Evolutionary conservation across 495 filamentous ascomycete species (phyloP).

Genomic region (Aeminium ludgeri): DNA sequence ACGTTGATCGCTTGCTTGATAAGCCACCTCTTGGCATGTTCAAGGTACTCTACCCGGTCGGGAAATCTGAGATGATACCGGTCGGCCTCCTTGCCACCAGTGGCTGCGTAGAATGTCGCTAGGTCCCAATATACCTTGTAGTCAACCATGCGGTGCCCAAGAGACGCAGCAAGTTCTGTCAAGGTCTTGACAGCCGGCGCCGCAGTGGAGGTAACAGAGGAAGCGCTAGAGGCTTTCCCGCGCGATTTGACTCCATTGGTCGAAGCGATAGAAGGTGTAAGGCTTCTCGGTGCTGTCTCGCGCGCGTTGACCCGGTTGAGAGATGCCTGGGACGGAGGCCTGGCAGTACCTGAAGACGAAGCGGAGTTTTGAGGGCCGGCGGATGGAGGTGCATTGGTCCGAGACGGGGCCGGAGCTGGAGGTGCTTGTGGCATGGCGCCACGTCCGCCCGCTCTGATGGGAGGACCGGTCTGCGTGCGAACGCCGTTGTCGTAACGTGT

Average conservation of each 20-base stretch:
- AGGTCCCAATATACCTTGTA: not conserved
- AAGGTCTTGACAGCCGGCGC: not conserved
- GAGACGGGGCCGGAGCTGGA: not conserved
- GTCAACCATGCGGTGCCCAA: not conserved
- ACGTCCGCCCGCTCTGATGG: too few species aligned
- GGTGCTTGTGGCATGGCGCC: too few species aligned
- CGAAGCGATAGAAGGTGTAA: not conserved
- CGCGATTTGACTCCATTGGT: not conserved
- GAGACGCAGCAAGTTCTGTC: not conserved
- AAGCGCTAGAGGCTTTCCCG: not conserved
- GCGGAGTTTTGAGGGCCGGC: too few species aligned
- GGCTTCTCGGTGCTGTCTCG: not conserved
- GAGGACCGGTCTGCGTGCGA: too few species aligned
- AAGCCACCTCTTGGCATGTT: not conserved
- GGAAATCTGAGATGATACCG: conserved; percentile 1
- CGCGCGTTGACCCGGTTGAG: not conserved
- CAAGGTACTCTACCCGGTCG: not conserved
- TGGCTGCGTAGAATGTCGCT: conserved; percentile 3
- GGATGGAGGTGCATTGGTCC: not conserved
- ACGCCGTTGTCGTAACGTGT: too few species aligned
- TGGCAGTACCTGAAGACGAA: too few species aligned
- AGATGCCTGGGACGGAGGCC: too few species aligned
- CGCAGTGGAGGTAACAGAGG: not conserved
- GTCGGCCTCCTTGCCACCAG: conserved; percentile 2
- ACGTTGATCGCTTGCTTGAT: not conserved